Base-by-base conservation (phyloP, 2,329 filamentous ascomycete species). In the Nemania abortiva region DNA sequence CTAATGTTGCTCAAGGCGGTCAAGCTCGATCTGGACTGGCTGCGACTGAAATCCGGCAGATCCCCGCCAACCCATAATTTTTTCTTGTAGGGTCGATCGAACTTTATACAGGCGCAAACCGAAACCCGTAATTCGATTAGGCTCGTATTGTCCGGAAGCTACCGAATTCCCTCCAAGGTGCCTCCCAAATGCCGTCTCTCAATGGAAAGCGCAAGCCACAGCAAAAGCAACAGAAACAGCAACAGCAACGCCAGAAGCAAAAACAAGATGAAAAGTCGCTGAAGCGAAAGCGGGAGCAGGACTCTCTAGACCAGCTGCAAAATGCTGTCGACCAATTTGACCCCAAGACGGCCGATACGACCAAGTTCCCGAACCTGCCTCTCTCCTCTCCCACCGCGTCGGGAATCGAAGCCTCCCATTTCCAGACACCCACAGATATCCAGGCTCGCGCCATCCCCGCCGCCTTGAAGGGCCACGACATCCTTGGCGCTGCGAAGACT, bases 401-500 rank as follows among this genome's bases (percentile, higher is more conserved):
- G 22, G 96, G 96, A 61, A 89, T 99, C 70, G 89, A 95, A 72
- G 87, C 92, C 49, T 94, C 93, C 13, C 94, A 98, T 80, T 99
- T 95, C 84, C 92, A 95, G 77, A 90, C 89, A 57, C 86, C 98
- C 73, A 99, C 96, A 70, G 95, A 97, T 73, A 93, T 99, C 75
- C 96, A 99, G 83, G 88, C 91, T 57, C 91, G 91, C 77, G 94
- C 95, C n/a, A 91, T 99, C 68, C 94, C 93, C 6, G 86, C 94
- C 69, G 95, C 93, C 9, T 64, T 69, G 34, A 69, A 71, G 56
- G 93, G 93, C 66, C 85, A 85, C 67, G 96, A 99, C 79, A 92
- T 99, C 49, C 89, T 99, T 49, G 96, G 95, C 50, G 96, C 96
- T 5, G 96, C 96, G 49, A 98, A 97, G 82, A 98, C 95, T 0